These are phyloP conservation scores for Xerocomellus chrysenteron DNA, from an alignment of 768 basidiomycete species.

Conservation along the genomic window DNA sequence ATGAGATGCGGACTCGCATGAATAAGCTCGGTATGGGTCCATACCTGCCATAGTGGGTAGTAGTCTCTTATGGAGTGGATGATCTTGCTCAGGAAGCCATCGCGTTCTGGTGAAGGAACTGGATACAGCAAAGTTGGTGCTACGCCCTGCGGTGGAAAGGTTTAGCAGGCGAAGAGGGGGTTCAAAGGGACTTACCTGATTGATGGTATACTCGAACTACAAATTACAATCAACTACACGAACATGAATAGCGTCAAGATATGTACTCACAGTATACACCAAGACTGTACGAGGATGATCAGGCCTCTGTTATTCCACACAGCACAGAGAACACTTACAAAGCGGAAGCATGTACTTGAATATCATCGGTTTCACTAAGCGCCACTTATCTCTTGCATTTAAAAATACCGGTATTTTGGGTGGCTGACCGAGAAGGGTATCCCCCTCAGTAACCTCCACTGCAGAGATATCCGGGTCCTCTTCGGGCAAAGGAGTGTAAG, in stretches of 20 bases:
- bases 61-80: slow-evolving; percentile 88
- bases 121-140: slow-evolving; percentile 89
- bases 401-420: slow-evolving; percentile 52
- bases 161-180: background rate
- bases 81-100: slow-evolving; percentile 68
- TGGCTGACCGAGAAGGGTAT: slow-evolving; percentile 26
- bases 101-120: slow-evolving; percentile 60
- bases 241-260: background rate
- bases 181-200: slow-evolving; percentile 52
- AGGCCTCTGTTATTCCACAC: slow-evolving; percentile 4
- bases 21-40: slow-evolving; percentile 14
- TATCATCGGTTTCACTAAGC: slow-evolving; percentile 75
- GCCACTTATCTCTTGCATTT: slow-evolving; percentile 74
- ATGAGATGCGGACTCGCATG: slow-evolving; percentile 1
- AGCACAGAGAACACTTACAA: slow-evolving; percentile 50
- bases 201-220: slow-evolving; percentile 92
- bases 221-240: slow-evolving; percentile 6
- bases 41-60: slow-evolving; percentile 92
- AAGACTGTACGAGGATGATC: slow-evolving; percentile 40
- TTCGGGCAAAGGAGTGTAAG: slow-evolving; percentile 40
- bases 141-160: slow-evolving; percentile 56
- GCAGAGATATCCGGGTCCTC: slow-evolving; percentile 25
- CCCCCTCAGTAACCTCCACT: slow-evolving; percentile 28
- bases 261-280: slow-evolving; percentile 55
- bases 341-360: slow-evolving; percentile 90